Percentiles rank a stretch among this genome's conserved stretches.
Evolutionary conservation across 352 stramenopile genomes (phyloP).

Genomic region (Poterioochromonas sp.): DNA sequence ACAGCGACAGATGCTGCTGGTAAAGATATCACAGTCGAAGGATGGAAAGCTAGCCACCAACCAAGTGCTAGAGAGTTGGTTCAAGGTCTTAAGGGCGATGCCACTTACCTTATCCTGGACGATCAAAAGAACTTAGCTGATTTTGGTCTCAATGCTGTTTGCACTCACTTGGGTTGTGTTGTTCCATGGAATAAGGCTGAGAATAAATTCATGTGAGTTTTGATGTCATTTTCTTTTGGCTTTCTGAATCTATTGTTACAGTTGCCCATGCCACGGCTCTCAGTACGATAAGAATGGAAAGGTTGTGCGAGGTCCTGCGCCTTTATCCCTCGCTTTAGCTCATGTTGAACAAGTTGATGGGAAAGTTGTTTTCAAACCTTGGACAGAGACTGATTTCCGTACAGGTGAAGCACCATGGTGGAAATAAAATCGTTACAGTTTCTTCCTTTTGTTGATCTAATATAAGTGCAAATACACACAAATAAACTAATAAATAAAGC

Average conservation of each 20-base stretch:
- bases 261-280: slow-evolving; percentile 69
- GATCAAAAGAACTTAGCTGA: slow-evolving; percentile 64
- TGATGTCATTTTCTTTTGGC: background rate
- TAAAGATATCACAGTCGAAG: slow-evolving; percentile 59
- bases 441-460: background rate
- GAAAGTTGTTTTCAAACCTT: slow-evolving; percentile 64
- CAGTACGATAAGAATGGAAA: slow-evolving; percentile 63
- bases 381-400: slow-evolving; percentile 73
- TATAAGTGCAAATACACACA: no score
- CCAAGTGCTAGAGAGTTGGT: slow-evolving; percentile 57
- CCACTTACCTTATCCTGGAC: slow-evolving; percentile 71
- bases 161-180: slow-evolving; percentile 74
- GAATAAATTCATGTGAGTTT: slow-evolving; percentile 68
- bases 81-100: slow-evolving; percentile 63
- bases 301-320: slow-evolving; percentile 67
- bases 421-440: slow-evolving; percentile 49
- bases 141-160: slow-evolving; percentile 70
- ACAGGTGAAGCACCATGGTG: slow-evolving; percentile 67
- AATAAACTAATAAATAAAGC: no score
- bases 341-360: slow-evolving; percentile 55
- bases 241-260: background rate
- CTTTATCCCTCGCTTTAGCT: slow-evolving; percentile 63
- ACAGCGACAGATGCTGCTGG: slow-evolving; percentile 63
- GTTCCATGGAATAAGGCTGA: slow-evolving; percentile 68
- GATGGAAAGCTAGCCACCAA: slow-evolving; percentile 60